Conservation (phyloP, 192 early-diverging fungal species). For the Dimargaris cristalligena region DNA sequence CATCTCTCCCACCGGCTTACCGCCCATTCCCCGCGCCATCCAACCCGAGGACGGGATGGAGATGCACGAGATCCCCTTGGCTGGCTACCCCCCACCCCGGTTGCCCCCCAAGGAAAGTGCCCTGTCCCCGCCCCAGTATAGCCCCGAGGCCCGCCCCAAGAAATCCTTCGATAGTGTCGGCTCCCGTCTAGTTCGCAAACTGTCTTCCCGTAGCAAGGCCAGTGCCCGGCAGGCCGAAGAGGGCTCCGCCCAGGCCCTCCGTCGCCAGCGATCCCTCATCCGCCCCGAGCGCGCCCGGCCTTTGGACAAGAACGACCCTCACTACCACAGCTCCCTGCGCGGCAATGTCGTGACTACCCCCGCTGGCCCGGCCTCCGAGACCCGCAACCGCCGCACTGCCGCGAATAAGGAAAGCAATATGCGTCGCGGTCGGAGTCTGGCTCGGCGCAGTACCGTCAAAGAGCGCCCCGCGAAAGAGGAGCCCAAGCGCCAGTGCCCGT, state of each 20-base stretch:
- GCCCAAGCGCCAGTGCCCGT: constrained; percentile 21
- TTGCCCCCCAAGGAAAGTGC: neutral
- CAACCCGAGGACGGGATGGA: neutral
- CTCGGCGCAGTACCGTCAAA: constrained; percentile 21
- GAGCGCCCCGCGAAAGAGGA: constrained; percentile 5
- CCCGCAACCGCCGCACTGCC: constrained; percentile 13
- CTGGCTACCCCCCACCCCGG: too few relatives aligned
- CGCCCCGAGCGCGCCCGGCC: constrained; percentile 46
- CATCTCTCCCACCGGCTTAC: neutral
- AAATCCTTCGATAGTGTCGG: constrained; percentile 7
- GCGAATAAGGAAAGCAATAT: constrained; percentile 12
- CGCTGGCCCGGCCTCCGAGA: constrained; percentile 11
- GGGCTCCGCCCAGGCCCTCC: neutral
- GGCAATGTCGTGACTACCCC: neutral
- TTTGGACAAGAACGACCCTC: constrained; percentile 5
- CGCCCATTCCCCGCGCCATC: too few relatives aligned
- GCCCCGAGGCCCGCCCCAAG: neutral
- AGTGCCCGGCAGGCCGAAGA: constrained; percentile 1
- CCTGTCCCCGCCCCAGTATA: neutral
- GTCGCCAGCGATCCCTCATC: constrained; percentile 46
- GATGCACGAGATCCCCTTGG: neutral
- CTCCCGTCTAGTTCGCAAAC: constrained; percentile 2
- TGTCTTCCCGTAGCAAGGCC: constrained; percentile 1
- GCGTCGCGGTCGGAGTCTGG: constrained; percentile 14
- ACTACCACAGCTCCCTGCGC: constrained; percentile 9